phyloP scores from a whole-genome alignment of 1,139 yeast species.

The Geotrichum reessii region DNA sequence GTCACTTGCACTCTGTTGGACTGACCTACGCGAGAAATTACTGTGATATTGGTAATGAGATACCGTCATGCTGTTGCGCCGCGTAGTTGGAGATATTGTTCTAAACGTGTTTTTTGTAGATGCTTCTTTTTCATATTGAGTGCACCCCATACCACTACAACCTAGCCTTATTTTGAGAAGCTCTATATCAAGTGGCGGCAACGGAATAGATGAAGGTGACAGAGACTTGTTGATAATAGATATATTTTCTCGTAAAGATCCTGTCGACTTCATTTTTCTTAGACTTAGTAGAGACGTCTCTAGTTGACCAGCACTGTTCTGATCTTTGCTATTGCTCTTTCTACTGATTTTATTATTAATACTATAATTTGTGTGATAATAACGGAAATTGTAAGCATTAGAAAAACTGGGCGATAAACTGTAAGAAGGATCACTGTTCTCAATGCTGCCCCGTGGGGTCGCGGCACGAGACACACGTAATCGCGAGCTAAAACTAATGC shows the following conservation, averaged over 20 bases:
- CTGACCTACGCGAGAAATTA: not conserved
- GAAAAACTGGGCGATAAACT: not conserved
- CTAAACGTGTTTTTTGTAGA: not conserved
- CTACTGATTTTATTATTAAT: not conserved
- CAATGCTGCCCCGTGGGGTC: not conserved
- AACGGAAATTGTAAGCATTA: not conserved
- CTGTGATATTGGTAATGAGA: not conserved
- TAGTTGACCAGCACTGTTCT: not conserved
- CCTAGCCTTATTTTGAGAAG: not conserved
- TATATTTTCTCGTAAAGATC: not conserved
- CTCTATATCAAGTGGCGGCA: not conserved
- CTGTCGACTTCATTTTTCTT: not conserved
- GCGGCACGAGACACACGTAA: not conserved
- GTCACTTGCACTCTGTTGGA: not conserved
- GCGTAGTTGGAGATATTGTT: not conserved
- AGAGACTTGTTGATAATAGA: not conserved
- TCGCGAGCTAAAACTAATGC: conserved; percentile 9
- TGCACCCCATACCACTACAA: not conserved
- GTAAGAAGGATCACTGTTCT: not conserved
- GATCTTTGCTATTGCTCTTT: not conserved
- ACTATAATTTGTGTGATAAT: not conserved
- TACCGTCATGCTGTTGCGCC: not conserved
- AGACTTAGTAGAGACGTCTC: not conserved
- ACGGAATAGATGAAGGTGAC: not conserved
- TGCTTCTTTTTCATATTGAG: not conserved